A percentile compares a stretch with the other conserved stretches of the same genome.
These are phyloP conservation scores for Leersia perrieri DNA, from an alignment of 176 grass and related monocot genomes.

Conservation along the genomic window DNA sequence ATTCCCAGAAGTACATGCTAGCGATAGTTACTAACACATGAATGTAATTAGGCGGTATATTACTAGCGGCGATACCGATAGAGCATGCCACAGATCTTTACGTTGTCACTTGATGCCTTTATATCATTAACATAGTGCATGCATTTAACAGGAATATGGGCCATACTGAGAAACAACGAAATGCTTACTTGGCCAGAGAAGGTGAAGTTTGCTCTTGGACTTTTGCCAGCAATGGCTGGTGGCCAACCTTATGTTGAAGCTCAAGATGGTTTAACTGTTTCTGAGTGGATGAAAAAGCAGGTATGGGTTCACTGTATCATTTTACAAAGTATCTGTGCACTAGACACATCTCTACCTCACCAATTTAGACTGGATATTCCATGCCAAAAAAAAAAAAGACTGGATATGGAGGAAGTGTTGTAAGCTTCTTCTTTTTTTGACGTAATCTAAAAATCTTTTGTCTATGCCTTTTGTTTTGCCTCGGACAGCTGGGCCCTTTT, in stretches of 20 bases:
- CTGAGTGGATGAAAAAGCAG: slow-evolving; percentile 96
- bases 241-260: slow-evolving; percentile 98
- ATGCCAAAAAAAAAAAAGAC: too few relatives aligned
- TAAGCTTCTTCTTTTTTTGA: too few relatives aligned
- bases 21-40: slow-evolving; percentile 7
- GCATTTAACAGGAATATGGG: slow-evolving; percentile 80
- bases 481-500: neutral
- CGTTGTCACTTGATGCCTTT: neutral
- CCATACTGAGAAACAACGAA: slow-evolving; percentile 94
- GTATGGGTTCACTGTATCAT: slow-evolving; percentile 22
- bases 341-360: neutral
- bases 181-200: slow-evolving; percentile 99
- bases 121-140: slow-evolving; percentile 10
- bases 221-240: slow-evolving; percentile 87
- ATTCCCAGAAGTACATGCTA: slow-evolving; percentile 11
- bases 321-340: neutral
- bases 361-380: slow-evolving; percentile 1
- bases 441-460: neutral
- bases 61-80: neutral
- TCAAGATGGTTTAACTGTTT: slow-evolving; percentile 87
- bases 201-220: slow-evolving; percentile 95
- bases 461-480: slow-evolving; percentile 14
- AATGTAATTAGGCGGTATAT: slow-evolving; percentile 5
- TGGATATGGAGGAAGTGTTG: neutral
- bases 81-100: neutral